Base-by-base conservation (phyloP, 2,329 filamentous ascomycete genomes). In the Aspergillus candidus region DNA sequence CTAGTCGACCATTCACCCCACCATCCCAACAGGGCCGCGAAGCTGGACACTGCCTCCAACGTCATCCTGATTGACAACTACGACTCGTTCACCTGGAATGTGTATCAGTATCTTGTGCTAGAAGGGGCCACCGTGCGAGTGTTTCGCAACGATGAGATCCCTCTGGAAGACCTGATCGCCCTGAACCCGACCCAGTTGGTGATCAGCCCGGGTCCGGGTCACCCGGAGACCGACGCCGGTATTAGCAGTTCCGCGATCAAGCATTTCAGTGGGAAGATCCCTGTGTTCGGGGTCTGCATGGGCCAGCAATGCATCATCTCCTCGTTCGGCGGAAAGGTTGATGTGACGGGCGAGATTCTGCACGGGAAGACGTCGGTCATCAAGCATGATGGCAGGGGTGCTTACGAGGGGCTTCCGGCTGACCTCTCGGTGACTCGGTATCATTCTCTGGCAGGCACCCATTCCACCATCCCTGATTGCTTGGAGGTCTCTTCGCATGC, bases 1-100 rank as follows among this genome's bases (percentile, higher is more conserved):
- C 48, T 84, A 34, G 74, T 84, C 51, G 91, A 96, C 65, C 83
- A 96, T 68, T 96, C 91, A 48, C 89, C 90, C 59, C 66, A 61
- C 59, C 83, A 95, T 67, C 86, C 88, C 47, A 78, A 84, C 51
- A 83, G 85, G 41, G 83, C 83, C 27, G 74, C 82, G 41, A 82
- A 83, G 31, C 75, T 96, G 41, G 67, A 84, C 17, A 89, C 83
- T 40, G 93, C 93, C 18, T 86, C 85, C 45, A 97, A 97, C 68
- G 78, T 98, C 46, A 79, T 98, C 51, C 77, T 98, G 52, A 96
- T 98, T 60, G 93, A 98, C 75, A 98, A 98, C 71, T 98, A 97
- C 69, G 93, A 98, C 69, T 97, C 93, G 3, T 98, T 98, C 68
- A 96, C 91, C 47, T 98, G 90, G 88, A 98, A 98, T 63, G 88